These are phyloP conservation scores for Kalmanozyma brasiliensis DNA, from an alignment of 1,284 basidiomycete species.

Conservation along the genomic window DNA sequence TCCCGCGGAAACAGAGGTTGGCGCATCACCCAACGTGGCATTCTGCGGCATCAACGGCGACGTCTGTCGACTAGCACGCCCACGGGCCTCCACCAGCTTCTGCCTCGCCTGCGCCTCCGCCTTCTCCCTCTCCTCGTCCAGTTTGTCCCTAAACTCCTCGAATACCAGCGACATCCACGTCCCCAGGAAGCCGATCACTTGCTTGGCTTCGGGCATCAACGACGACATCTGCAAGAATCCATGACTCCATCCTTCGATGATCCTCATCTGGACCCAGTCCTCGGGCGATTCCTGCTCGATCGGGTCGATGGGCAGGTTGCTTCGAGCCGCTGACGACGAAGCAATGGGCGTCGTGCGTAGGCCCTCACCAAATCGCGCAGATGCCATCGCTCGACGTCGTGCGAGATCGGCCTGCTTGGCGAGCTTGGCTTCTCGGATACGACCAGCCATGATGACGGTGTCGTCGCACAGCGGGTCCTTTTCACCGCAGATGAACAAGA, in stretches of 20 bases:
- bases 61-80: constrained; percentile 1
- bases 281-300: constrained; percentile 80
- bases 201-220: constrained; percentile 83
- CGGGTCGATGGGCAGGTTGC: constrained; percentile 69
- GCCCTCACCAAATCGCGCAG: constrained; percentile 69
- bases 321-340: constrained; percentile 16
- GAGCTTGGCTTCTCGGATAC: constrained; percentile 84
- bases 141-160: constrained; percentile 63
- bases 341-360: constrained; percentile 70
- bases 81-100: constrained; percentile 8
- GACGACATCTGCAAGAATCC: constrained; percentile 80
- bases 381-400: constrained; percentile 62
- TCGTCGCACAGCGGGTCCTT: constrained; percentile 87
- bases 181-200: constrained; percentile 86
- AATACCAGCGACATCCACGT: constrained; percentile 91
- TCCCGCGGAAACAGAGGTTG: not conserved
- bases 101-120: constrained; percentile 20
- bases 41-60: constrained; percentile 5
- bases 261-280: constrained; percentile 90
- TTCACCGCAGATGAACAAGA: constrained; percentile 77
- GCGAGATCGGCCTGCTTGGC: constrained; percentile 75
- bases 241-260: constrained; percentile 68
- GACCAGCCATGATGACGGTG: constrained; percentile 86
- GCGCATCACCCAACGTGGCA: constrained; percentile 5
- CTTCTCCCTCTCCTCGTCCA: constrained; percentile 40